These are phyloP conservation scores for Middelhovenomyces tepae DNA, from an alignment of 805 yeast genomes.

Conservation along the genomic window DNA sequence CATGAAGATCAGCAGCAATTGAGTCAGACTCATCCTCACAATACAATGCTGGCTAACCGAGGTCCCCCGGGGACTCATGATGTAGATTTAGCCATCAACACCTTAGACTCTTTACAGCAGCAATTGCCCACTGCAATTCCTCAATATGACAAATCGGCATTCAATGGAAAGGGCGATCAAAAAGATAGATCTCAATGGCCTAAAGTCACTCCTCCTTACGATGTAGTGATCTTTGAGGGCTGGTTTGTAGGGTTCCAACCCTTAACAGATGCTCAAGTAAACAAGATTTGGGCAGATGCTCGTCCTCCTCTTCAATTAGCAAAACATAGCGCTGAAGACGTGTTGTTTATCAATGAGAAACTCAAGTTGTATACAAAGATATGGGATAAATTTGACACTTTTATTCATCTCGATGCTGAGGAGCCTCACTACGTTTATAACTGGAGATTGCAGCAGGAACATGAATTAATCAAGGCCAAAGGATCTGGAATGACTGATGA, in stretches of 20 bases:
- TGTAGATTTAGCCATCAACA: constrained; percentile 31
- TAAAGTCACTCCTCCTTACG: constrained; percentile 33
- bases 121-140: constrained; percentile 42
- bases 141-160: constrained; percentile 65
- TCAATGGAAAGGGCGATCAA: constrained; percentile 75
- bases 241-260: constrained; percentile 82
- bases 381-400: constrained; percentile 52
- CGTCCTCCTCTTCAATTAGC: constrained; percentile 15
- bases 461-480: constrained; percentile 38
- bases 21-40: constrained; percentile 33
- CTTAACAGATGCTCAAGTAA: constrained; percentile 26
- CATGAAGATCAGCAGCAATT: constrained; percentile 49
- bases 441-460: constrained; percentile 77
- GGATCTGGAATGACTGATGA: constrained; percentile 79
- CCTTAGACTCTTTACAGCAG: constrained; percentile 28
- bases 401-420: constrained; percentile 54
- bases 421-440: constrained; percentile 52
- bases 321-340: constrained; percentile 24
- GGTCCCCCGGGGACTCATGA: constrained; percentile 97
- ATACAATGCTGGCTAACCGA: constrained; percentile 59
- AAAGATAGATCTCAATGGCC: constrained; percentile 34
- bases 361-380: constrained; percentile 41
- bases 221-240: constrained; percentile 77
- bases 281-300: constrained; percentile 21
- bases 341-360: constrained; percentile 40